Percentiles rank a stretch among this genome's conserved stretches.
These are phyloP conservation scores for Daldinia decipiens DNA, from an alignment of 495 filamentous ascomycete genomes.

Conservation along the genomic window DNA sequence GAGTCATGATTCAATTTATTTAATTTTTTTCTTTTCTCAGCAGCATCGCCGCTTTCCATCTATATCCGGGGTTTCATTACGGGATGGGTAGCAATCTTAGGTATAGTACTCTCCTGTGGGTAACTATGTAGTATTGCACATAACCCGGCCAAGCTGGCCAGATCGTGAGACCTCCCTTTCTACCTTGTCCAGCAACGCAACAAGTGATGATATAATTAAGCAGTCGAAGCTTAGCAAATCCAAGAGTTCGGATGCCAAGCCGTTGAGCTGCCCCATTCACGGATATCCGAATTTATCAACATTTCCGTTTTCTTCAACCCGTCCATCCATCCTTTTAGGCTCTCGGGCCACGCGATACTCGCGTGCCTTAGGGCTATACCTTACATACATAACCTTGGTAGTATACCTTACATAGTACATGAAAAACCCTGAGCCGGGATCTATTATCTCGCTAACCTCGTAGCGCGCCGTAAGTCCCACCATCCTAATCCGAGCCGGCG, in stretches of 20 bases:
- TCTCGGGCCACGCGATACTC: slow-evolving; percentile 27
- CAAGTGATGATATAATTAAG: slow-evolving; percentile 30
- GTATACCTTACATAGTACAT: slow-evolving; percentile 7
- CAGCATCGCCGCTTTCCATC: slow-evolving; percentile 34
- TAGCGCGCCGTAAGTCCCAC: slow-evolving; percentile 34
- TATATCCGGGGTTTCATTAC: slow-evolving; percentile 42
- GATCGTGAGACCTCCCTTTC: slow-evolving; percentile 30
- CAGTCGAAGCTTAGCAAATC: slow-evolving; percentile 35
- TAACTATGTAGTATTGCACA: slow-evolving; percentile 27
- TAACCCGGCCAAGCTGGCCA: slow-evolving; percentile 30
- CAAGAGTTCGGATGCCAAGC: slow-evolving; percentile 40
- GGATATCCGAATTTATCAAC: slow-evolving; percentile 36
- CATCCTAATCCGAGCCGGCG: slow-evolving; percentile 37
- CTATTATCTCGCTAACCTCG: slow-evolving; percentile 24
- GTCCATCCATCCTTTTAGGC: slow-evolving; percentile 8
- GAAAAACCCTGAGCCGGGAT: slow-evolving; percentile 33
- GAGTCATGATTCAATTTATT: slow-evolving; percentile 29
- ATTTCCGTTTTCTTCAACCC: slow-evolving; percentile 13
- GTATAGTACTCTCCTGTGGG: slow-evolving; percentile 4
- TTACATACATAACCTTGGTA: background rate
- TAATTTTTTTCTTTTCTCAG: slow-evolving; percentile 25
- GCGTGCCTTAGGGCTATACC: slow-evolving; percentile 8
- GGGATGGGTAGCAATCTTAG: slow-evolving; percentile 24
- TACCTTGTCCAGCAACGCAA: slow-evolving; percentile 31
- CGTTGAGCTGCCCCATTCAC: slow-evolving; percentile 26